Evolutionary conservation across 1,284 basidiomycete species (phyloP), one percentile per base, ranked within the genome.

Genomic region (Fomitopsis pinicola): DNA sequence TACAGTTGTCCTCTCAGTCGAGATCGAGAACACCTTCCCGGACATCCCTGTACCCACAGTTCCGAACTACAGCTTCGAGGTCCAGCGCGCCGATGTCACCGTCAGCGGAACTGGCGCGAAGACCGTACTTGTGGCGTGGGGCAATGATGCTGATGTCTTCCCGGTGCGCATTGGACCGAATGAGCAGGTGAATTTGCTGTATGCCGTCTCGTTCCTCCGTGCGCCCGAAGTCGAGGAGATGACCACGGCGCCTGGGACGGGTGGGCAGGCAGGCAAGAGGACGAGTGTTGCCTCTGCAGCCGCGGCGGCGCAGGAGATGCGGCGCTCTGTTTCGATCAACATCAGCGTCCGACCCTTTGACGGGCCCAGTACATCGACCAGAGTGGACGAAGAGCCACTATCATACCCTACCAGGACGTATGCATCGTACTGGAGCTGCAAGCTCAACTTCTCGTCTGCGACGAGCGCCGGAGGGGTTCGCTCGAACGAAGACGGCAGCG

Each of bases 181-280:
- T 63, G 92, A 93, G 58, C 94, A 96, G 74, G 91, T 88, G 70
- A 95, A 95, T 71, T 78, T 96, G 22, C 81, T 97, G 7, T 96
- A 95, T 68, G 88, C 89, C 0, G 90, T 96, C 9, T 84, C 86
- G 8, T 91, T 92, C 70, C 74, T 91, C 65, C 80, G 81, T 15
- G 80, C 83, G 2, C 84, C 87, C 1, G 85, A 87, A 58, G 75
- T 78, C 33, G 82, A 84, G 67, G 78, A 77, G 50, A 72, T 82
- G 62, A 75, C 78, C 5, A 67, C 81, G 36, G 68, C 73, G 6
- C 67, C 74, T 30, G 58, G 70, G n/a, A 15, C 59, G 6, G 54
- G 67, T 0, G 48, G 64, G 1, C 59, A 60, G n/a, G 57, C 48
- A 28, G 61, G 48, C 5, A 62, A 62, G 54, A 35, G 59, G 22